A percentile compares a stretch with the other conserved stretches of the same genome.
phyloP scores from a whole-genome alignment of 1,284 basidiomycete genomes.

The Schizophyllum commune region DNA sequence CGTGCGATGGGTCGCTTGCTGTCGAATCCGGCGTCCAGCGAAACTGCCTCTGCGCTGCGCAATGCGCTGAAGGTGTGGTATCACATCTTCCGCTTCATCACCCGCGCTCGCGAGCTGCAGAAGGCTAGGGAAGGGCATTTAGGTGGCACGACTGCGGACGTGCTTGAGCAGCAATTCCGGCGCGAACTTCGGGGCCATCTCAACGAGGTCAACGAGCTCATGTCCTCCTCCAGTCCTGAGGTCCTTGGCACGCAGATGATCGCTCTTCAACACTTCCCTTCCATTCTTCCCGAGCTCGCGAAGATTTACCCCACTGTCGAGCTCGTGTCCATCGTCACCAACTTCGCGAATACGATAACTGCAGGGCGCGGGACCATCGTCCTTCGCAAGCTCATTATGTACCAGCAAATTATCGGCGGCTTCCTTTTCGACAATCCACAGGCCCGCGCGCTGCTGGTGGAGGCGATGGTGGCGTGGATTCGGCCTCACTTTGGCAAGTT shows the following conservation, averaged over 20 bases:
- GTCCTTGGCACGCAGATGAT: slow-evolving; percentile 96
- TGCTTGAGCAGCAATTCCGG: slow-evolving; percentile 83
- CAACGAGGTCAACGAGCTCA: slow-evolving; percentile 79
- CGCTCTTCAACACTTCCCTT: slow-evolving; percentile 90
- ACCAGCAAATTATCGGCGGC: slow-evolving; percentile 84
- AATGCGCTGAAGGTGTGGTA: slow-evolving; percentile 95
- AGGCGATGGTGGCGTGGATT: slow-evolving; percentile 88
- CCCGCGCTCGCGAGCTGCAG: slow-evolving; percentile 82
- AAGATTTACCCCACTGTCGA: slow-evolving; percentile 77
- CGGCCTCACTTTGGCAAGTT: slow-evolving; percentile 93
- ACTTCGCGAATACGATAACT: slow-evolving; percentile 81
- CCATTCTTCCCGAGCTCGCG: slow-evolving; percentile 81
- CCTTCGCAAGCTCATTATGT: slow-evolving; percentile 91
- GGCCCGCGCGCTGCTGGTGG: slow-evolving; percentile 77
- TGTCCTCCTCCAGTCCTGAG: slow-evolving; percentile 72
- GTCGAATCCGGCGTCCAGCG: slow-evolving; percentile 62
- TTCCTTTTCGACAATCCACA: slow-evolving; percentile 82
- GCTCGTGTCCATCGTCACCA: slow-evolving; percentile 78
- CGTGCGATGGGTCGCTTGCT: slow-evolving; percentile 84
- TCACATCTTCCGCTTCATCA: slow-evolving; percentile 92
- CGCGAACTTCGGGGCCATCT: slow-evolving; percentile 74
- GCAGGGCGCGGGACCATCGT: slow-evolving; percentile 80
- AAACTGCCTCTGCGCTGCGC: slow-evolving; percentile 73
- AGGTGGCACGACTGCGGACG: slow-evolving; percentile 72
- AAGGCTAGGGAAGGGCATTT: slow-evolving; percentile 73